Evolutionary conservation across 1,284 basidiomycete genomes (phyloP), one percentile per base, ranked within the genome.

Genomic region (Ceratobasidium sp.): DNA sequence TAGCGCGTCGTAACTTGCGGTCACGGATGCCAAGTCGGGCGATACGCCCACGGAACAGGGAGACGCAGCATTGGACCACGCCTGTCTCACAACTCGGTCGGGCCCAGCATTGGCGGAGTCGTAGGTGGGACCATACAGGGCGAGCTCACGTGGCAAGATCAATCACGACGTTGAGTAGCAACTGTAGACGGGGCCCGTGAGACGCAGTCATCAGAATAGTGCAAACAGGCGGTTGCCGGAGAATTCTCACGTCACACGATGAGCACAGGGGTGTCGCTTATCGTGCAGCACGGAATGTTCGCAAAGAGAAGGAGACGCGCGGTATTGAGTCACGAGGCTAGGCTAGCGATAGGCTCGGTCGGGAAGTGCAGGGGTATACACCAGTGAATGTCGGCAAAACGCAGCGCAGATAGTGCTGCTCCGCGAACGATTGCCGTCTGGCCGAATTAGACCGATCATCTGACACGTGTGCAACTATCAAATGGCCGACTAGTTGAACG

Each of bases 241-340:
- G 62, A 67, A 67, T 59, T 69, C 66, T 25, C 66, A 69, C 66
- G 66, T 67, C 63, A 67, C 36, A 16, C 44, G 53, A 48, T 46
- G 23, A 54, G 51, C 44, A 30, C 54, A 46, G 66, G 53, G 44
- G 46, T 33, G 61, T 63, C 53, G 66, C 54, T 56, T 56, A 59
- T 69, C 66, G 28, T 40, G 21, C 14, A 63, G 48, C 51, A 66
- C 53, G 63, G 51, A 56, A 69, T 59, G 42, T 69, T 44, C 30
- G 44, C 38, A 42, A 44, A 51, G 63, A 54, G 14, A 9, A 69
- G 25, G 51, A 46, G 42, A 21, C 62, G 46, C 48, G 21, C 46
- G 49, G 63, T 11, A 53, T 49, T 67, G 63, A 67, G 63, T 67
- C 63, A 67, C 63, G 23, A 42, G 63, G 63, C 40, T 21, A 56